phyloP scores from a whole-genome alignment of 768 basidiomycete genomes.

The Tephrocybe sp. region DNA sequence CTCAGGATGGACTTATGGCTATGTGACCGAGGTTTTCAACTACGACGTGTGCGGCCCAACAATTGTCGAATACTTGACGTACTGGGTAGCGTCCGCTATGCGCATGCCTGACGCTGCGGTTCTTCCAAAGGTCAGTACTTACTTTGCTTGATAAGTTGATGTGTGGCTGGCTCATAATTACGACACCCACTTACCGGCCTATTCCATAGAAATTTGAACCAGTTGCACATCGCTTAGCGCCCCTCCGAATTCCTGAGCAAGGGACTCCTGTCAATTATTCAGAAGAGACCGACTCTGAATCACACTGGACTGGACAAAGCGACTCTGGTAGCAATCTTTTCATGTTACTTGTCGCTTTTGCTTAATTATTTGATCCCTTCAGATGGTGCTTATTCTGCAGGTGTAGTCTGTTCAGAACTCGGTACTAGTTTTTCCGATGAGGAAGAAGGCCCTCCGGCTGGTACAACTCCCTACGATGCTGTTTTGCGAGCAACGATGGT shows the following conservation, averaged over 20 bases:
- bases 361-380: conserved; percentile 11
- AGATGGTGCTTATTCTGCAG: conserved; percentile 39
- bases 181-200: conserved; percentile 13
- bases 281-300: conserved; percentile 36
- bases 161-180: neutral
- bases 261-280: conserved; percentile 21
- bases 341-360: neutral
- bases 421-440: conserved; percentile 8
- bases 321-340: conserved; percentile 30
- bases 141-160: neutral
- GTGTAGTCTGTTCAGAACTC: conserved; percentile 16
- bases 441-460: conserved; percentile 4
- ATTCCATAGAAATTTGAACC: conserved; percentile 44
- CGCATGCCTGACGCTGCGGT: conserved; percentile 30
- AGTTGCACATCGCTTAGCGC: conserved; percentile 25
- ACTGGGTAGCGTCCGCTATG: conserved; percentile 59
- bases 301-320: conserved; percentile 44
- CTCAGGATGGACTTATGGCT: conserved; percentile 54
- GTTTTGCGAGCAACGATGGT: conserved; percentile 4
- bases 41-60: conserved; percentile 43
- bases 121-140: conserved; percentile 41
- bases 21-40: conserved; percentile 45
- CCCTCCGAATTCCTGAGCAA: conserved; percentile 25
- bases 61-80: conserved; percentile 49
- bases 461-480: neutral